Evolutionary conservation across 140 eudicot species (phyloP), one percentile per base, ranked within the genome.

Genomic region (Bidens hawaiensis): DNA sequence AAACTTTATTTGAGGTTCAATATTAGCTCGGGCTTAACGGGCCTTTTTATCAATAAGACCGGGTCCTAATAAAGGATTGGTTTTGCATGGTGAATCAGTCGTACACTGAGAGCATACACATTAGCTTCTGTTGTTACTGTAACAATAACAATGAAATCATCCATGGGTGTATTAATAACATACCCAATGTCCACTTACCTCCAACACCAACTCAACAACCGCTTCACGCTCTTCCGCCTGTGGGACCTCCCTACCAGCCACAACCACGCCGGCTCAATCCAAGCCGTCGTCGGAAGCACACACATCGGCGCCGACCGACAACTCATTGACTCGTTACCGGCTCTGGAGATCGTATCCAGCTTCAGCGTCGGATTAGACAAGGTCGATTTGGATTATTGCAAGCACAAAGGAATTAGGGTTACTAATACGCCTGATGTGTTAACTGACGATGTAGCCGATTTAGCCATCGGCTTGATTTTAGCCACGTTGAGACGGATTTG

Each of bases 391-490:
- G 77, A 1, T 15, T 70, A 78, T 77, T 90, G 97, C 54, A 73
- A 63, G 76, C 86, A 82, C 67, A 86, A 76, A 68, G 94, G 95
- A 12, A 73, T 90, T 70, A 81, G 84, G 81, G 97, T 90, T 48
- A 83, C 86, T 0, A 78, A 89, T 45, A 89, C 89, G 3, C 97
- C 97, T 4, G 95, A 84, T 76, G 98, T 91, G 51, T 72, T 91
- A 64, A 91, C 97, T 0, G 98, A 87, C 14, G 96, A 90, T 46
- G 96, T 87, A 22, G 98, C 98, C 38, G 98, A 87, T 22, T 28
- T 87, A 73, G 96, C 94, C 0, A 78, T 90, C 22, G 95, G 80
- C 12, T 65, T 90, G 85, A 79, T 90, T 56, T 50, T 90, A 78
- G 76, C 94, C 0, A 80, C 82, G 3, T 65, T 83, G 68, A 76